Evolutionary conservation across 1,284 basidiomycete genomes (phyloP).

Genomic region (Irpex lacteus): DNA sequence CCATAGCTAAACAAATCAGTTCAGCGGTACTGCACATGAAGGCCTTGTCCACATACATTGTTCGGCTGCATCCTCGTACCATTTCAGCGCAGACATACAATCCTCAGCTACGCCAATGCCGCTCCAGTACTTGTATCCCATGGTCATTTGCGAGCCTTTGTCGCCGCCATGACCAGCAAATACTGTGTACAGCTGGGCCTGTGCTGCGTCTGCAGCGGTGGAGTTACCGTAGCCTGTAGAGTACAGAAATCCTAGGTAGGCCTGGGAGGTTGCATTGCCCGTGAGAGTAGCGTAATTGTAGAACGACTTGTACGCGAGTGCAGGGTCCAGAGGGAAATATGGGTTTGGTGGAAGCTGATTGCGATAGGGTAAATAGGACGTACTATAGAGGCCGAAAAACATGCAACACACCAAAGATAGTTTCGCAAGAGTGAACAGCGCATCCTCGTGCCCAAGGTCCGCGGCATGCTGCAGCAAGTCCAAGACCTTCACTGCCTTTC

Average conservation of each 20-base stretch:
- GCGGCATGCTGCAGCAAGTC: conserved; percentile 78
- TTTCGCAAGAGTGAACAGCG: conserved; percentile 68
- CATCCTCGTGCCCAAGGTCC: conserved; percentile 76
- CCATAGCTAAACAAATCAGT: conserved; percentile 52
- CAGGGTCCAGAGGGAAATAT: conserved; percentile 59
- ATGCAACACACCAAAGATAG: conserved; percentile 63
- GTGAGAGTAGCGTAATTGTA: conserved; percentile 60
- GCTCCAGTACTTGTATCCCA: conserved; percentile 94
- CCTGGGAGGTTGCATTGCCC: conserved; percentile 83
- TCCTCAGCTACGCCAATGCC: conserved; percentile 90
- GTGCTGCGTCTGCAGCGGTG: conserved; percentile 65
- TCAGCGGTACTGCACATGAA: neutral
- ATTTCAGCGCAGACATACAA: conserved; percentile 78
- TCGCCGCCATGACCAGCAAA: conserved; percentile 89
- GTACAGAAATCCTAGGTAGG: conserved; percentile 83
- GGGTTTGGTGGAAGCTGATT: conserved; percentile 68
- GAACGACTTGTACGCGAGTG: conserved; percentile 60
- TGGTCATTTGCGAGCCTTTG: conserved; percentile 86
- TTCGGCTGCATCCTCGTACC: conserved; percentile 87
- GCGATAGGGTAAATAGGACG: neutral
- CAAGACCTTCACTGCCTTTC: conserved; percentile 72
- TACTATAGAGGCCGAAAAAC: conserved; percentile 6
- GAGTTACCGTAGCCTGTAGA: conserved; percentile 78
- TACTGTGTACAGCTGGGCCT: conserved; percentile 89
- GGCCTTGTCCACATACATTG: conserved; percentile 51